Percentiles rank a stretch among this genome's conserved stretches.
These are phyloP conservation scores for Pleurotus cornucopiae DNA, from an alignment of 768 basidiomycete species.

Conservation along the genomic window DNA sequence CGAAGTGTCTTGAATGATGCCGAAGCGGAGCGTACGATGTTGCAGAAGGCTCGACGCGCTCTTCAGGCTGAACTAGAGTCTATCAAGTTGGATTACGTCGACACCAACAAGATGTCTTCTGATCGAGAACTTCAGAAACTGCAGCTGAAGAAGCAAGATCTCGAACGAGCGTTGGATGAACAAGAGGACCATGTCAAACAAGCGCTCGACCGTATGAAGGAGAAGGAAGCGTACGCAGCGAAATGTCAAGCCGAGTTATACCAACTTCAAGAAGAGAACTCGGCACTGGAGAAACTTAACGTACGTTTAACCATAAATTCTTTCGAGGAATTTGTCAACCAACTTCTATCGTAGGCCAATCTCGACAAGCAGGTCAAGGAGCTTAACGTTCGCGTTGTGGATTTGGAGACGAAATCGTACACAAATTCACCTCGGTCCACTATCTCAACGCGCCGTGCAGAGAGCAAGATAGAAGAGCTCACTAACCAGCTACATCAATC, in stretches of 20 bases:
- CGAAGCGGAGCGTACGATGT: conserved; percentile 72
- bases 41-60: conserved; percentile 79
- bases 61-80: conserved; percentile 78
- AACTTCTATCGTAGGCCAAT: conserved; percentile 47
- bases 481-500: conserved; percentile 52
- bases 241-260: conserved; percentile 77
- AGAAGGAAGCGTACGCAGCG: conserved; percentile 70
- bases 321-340: conserved; percentile 5
- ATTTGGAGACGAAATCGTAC: conserved; percentile 78
- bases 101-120: conserved; percentile 63
- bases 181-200: conserved; percentile 69
- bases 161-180: conserved; percentile 74
- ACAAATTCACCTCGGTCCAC: conserved; percentile 57
- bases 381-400: conserved; percentile 75
- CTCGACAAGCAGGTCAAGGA: conserved; percentile 87
- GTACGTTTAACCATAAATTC: conserved; percentile 30
- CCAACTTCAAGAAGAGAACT: conserved; percentile 75
- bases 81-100: conserved; percentile 73
- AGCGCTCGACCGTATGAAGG: conserved; percentile 76
- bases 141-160: conserved; percentile 76
- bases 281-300: conserved; percentile 73
- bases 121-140: conserved; percentile 74
- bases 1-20: conserved; percentile 80
- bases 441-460: conserved; percentile 53
- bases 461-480: conserved; percentile 72